Conservation (phyloP, 2,329 filamentous ascomycete species). For the Seiridium cupressi region DNA sequence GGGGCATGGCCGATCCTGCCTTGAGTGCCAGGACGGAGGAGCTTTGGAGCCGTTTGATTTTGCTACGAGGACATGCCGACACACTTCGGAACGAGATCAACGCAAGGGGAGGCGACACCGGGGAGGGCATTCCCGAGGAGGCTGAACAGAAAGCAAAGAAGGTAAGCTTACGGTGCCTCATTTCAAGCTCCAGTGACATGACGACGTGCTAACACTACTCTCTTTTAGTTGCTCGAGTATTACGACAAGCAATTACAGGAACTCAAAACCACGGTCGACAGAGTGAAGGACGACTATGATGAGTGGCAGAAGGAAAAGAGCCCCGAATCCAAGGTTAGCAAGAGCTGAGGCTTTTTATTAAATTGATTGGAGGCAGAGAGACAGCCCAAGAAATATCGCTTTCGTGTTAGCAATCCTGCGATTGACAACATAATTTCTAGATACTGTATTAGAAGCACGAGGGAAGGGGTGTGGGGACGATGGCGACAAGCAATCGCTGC, state of each 20-base stretch:
- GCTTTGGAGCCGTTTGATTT: slow-evolving; percentile 79
- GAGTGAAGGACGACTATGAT: slow-evolving; percentile 56
- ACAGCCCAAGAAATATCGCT: not conserved
- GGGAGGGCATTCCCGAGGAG: slow-evolving; percentile 64
- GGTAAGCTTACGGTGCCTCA: slow-evolving; percentile 43
- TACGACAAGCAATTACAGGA: slow-evolving; percentile 79
- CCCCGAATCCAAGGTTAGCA: slow-evolving; percentile 16
- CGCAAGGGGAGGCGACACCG: slow-evolving; percentile 57
- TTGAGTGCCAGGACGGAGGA: slow-evolving; percentile 77
- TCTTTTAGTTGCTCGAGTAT: slow-evolving; percentile 67
- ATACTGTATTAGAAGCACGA: no score
- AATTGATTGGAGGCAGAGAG: not conserved
- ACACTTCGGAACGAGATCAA: slow-evolving; percentile 73
- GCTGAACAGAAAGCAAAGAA: slow-evolving; percentile 72
- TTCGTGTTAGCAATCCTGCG: not conserved
- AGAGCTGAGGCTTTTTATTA: not conserved
- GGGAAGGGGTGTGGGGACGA: no score
- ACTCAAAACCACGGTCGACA: slow-evolving; percentile 69
- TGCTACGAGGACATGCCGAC: slow-evolving; percentile 70
- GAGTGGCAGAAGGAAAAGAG: slow-evolving; percentile 53
- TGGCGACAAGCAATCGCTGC: no score
- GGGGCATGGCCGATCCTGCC: slow-evolving; percentile 70
- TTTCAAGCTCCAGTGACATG: not conserved
- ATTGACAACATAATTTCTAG: no score
- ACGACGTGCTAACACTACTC: slow-evolving; percentile 14